A percentile compares a stretch with the other conserved stretches of the same genome.
phyloP scores from a whole-genome alignment of 179 eudicot species.

The Spergularia azorica region DNA sequence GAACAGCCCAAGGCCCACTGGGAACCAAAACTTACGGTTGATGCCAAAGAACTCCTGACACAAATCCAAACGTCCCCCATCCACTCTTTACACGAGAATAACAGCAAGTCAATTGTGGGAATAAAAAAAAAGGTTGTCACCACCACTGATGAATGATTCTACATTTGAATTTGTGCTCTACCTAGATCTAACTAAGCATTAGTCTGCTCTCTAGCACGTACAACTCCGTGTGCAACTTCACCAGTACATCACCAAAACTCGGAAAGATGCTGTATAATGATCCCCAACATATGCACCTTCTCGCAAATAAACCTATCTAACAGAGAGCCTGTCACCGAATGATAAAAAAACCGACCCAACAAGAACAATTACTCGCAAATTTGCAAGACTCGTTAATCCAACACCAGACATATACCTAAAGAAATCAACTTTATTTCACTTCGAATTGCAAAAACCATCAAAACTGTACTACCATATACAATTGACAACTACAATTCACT shows the following conservation, averaged over 20 bases:
- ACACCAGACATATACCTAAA: not conserved
- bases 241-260: not conserved
- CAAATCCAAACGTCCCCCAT: not conserved
- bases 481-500: not conserved
- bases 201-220: not conserved
- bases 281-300: not conserved
- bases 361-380: not conserved
- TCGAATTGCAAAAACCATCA: not conserved
- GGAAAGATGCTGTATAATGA: not conserved
- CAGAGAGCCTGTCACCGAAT: not conserved
- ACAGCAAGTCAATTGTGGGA: not conserved
- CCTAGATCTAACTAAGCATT: not conserved
- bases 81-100: conserved; percentile 4
- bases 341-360: not conserved
- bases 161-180: not conserved
- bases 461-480: not conserved
- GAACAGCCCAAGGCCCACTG: too few relatives aligned
- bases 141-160: conserved; percentile 3
- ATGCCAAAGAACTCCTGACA: not conserved
- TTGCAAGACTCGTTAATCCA: not conserved
- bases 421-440: not conserved
- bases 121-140: not conserved
- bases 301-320: not conserved
- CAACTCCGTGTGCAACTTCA: not conserved
- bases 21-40: too few relatives aligned